A percentile compares a stretch with the other conserved stretches of the same genome.
phyloP scores from a whole-genome alignment of 805 yeast species.

The Cyberlindnera mississippiensis region DNA sequence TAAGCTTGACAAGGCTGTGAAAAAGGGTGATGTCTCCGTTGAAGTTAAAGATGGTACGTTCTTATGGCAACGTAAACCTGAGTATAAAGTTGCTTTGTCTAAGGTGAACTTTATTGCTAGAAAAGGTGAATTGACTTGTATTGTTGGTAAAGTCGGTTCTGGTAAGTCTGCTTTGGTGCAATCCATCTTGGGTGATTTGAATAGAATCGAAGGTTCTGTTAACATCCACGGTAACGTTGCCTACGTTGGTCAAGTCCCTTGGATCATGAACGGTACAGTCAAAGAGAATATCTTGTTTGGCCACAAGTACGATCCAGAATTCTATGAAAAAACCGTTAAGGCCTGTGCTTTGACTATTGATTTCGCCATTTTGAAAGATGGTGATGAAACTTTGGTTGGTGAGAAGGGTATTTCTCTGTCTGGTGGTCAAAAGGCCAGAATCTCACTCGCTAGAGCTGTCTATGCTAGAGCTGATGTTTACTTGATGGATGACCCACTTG shows the following conservation, averaged over 20 bases:
- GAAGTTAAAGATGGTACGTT: conserved; percentile 63
- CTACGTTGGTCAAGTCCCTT: conserved; percentile 89
- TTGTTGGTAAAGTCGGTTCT: conserved; percentile 86
- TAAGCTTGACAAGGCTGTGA: conserved; percentile 42
- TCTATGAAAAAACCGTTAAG: conserved; percentile 73
- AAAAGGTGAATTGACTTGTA: conserved; percentile 77
- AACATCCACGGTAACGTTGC: conserved; percentile 75
- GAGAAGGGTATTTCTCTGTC: conserved; percentile 95
- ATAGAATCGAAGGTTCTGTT: conserved; percentile 70
- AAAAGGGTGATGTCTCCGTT: conserved; percentile 65
- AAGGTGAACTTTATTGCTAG: conserved; percentile 59
- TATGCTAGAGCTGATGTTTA: conserved; percentile 92
- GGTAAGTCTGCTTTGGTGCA: conserved; percentile 86
- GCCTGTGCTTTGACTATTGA: conserved; percentile 89
- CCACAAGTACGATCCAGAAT: conserved; percentile 72
- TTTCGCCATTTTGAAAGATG: conserved; percentile 75
- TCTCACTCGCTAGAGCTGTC: conserved; percentile 92
- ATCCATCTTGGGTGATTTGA: conserved; percentile 77
- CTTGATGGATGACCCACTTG: conserved; percentile 84
- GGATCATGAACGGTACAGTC: conserved; percentile 96
- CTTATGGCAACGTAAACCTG: conserved; percentile 72
- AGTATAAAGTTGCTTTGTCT: conserved; percentile 61
- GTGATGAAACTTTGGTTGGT: conserved; percentile 91
- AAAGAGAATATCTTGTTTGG: conserved; percentile 92
- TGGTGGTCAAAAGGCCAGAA: conserved; percentile 97